Conservation (phyloP, 2,329 filamentous ascomycete genomes). For the Metarhizium humberi region DNA sequence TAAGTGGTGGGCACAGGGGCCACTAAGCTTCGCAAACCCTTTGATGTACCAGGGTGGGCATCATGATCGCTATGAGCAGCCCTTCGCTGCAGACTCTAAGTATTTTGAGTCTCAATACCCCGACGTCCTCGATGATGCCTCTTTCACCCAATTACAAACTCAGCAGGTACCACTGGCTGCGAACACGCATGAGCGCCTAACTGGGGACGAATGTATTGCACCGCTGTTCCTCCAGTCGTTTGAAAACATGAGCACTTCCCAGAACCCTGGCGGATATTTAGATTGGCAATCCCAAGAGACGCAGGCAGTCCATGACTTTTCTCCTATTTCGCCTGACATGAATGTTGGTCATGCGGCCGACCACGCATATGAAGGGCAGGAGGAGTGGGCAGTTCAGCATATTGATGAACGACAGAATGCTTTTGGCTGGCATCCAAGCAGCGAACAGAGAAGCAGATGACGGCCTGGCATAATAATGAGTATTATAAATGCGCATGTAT, state of each 20-base stretch:
- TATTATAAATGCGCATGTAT: neutral
- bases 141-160: neutral
- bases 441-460: neutral
- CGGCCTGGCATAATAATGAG: neutral
- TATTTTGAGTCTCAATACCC: neutral
- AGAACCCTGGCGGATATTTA: neutral
- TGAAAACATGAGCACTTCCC: neutral
- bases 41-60: neutral
- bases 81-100: neutral
- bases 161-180: neutral
- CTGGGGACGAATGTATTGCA: slow-evolving; percentile 5
- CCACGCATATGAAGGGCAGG: neutral
- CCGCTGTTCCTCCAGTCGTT: slow-evolving; percentile 3
- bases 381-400: neutral
- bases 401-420: neutral
- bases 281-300: slow-evolving; percentile 1
- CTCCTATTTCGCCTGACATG: neutral
- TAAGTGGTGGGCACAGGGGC: slow-evolving; percentile 1
- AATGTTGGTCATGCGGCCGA: neutral
- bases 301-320: neutral
- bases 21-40: neutral
- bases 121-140: neutral
- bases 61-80: slow-evolving; percentile 1
- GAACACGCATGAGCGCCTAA: neutral
- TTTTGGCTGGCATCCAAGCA: neutral